Evolutionary conservation across 108 stramenopile genomes (phyloP), one percentile per base, ranked within the genome.

Genomic region (Mayamaea pseudoterrestris): DNA sequence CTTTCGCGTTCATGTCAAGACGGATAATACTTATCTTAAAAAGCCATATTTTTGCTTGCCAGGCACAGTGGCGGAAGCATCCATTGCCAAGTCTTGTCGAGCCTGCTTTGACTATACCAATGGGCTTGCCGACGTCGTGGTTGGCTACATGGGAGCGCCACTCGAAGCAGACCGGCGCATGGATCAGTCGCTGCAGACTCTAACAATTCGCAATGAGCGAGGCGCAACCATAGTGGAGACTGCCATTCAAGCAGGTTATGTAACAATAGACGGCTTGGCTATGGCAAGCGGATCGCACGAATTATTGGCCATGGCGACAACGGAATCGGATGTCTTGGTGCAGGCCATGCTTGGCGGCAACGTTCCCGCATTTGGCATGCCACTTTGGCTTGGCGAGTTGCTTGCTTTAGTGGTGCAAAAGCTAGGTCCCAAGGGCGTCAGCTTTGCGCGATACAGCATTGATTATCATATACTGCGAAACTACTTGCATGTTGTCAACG

Each of bases 21-120:
- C 71, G 14, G 55, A 50, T 16, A 71, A 68, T 43, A 45, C 42
- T 1, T 86, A 87, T 58, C 53, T 76, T 18, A 71, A 64, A 12
- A 66, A 65, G 29, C 85, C 85, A 1, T 87, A 87, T 31, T 87
- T 87, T 66, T 61, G 71, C 32, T 65, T 87, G 35, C 80, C 80
- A 23, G 80, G 80, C 51, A 70, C 69, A 28, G 68, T 87, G 36
- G 80, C 85, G 7, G 63, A 80, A 53, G 49, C 69, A 25, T 78
- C 80, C 8, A 82, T 87, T 60, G 85, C 85, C 13, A 58, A 54
- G 26, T 82, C 85, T 17, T 87, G 85, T 47, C 53, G 72, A 17
- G 63, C 80, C 9, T 87, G 85, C 57, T 82, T 82, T 57, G 85
- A 87, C 55, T 87, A 87, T 51, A 82, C 85, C 35, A 87, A 87